Base-by-base conservation (phyloP, 2,329 filamentous ascomycete species). In the Curvularia sp. region DNA sequence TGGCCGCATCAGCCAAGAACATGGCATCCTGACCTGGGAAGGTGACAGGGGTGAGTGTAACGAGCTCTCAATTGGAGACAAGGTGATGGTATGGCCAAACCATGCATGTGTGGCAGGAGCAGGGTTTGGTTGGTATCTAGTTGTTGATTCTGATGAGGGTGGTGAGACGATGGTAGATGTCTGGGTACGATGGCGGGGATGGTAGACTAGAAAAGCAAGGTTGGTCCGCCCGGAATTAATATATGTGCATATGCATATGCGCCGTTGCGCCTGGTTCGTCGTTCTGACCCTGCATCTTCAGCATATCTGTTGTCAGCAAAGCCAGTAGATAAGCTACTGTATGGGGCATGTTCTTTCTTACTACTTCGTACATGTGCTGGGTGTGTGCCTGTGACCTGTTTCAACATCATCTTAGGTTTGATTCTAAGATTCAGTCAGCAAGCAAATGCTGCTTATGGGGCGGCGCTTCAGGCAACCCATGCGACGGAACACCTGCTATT, bases 101-200 rank as follows among this genome's bases (percentile, higher is more conserved):
- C 91, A 95, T 78, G 87, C 90, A 35, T 95, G 91, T 73, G 89
- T 94, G 65, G 85, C 90, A 1, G 88, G 89, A 0, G 88, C 87
- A 0, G 85, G 86, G 28, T 91, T 88, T 77, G 86, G 84, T 1
- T 91, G 86, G 83, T 95, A 92, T 77, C 78, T 92, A 20, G 79
- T 94, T 33, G 86, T 93, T 1, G 90, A 94, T 75, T 86, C 85
- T 28, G 80, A 83, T 48, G 62, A 63, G 50, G 77, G 80, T 52
- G 83, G 81, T 0, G 79, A 80, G 22, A 83, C 85, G 66, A 82
- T 91, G 60, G 81, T 91, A 38, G 91, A 94, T 80, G 84, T 93
- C 22, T 94, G 90, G 90, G 79, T 84, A 15, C 80, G 89, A 61
- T 89, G 87, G 83, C 83, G 86, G 55, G 89, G 89, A 0, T 92